Evolutionary conservation across 2,329 filamentous ascomycete species (phyloP).

Genomic region (Colletotrichum acutatum): DNA sequence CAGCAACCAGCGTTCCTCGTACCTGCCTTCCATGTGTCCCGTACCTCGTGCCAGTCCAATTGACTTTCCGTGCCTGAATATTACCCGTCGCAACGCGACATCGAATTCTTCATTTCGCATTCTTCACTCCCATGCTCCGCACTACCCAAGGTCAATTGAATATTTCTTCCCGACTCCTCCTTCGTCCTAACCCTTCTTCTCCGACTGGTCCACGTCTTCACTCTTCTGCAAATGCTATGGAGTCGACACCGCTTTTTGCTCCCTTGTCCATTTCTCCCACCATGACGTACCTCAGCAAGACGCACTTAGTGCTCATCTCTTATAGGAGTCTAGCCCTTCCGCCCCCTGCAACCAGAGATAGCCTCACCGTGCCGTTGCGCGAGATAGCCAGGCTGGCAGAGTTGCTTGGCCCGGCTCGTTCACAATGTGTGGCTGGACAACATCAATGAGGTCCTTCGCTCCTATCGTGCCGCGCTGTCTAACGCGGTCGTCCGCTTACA

Average conservation of each 20-base stretch:
- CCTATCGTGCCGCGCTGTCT: no score
- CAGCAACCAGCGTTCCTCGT: constrained; percentile 6
- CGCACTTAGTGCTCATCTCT: neutral
- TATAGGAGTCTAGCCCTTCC: neutral
- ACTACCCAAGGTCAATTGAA: no score
- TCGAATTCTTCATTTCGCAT: neutral
- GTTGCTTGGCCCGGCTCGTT: neutral
- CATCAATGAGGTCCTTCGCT: no score
- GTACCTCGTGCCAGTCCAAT: neutral
- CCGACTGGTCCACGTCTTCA: neutral
- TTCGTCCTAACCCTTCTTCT: no score
- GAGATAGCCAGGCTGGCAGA: neutral
- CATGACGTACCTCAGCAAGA: constrained; percentile 13
- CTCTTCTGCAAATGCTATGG: neutral
- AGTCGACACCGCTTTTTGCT: constrained; percentile 7
- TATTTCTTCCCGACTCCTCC: neutral
- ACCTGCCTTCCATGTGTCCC: neutral
- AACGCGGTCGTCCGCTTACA: no score
- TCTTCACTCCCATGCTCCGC: no score
- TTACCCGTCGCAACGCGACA: constrained; percentile 2
- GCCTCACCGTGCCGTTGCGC: neutral
- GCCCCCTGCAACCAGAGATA: neutral
- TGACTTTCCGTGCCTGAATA: constrained; percentile 31
- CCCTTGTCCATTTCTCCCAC: neutral
- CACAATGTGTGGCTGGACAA: neutral